Evolutionary conservation across 495 filamentous ascomycete genomes (phyloP).

Genomic region (Neurospora sublineolata): DNA sequence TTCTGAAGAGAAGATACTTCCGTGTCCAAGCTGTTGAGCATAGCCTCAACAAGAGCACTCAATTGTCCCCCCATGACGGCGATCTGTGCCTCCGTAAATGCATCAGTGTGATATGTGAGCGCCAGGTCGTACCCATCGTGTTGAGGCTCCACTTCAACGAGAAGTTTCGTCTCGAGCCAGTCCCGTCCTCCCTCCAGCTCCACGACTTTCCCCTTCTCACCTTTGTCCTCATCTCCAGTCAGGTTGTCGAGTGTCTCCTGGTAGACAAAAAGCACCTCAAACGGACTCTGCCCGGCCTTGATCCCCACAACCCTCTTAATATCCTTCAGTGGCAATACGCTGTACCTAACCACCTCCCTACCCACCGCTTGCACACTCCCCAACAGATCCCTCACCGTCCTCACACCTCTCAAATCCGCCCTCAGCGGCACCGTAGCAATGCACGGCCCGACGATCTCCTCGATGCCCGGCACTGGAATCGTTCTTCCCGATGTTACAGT

Average conservation of each 20-base stretch:
- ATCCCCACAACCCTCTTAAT: slow-evolving; percentile 49
- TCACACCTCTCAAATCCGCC: slow-evolving; percentile 34
- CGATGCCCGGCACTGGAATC: slow-evolving; percentile 50
- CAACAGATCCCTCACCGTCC: slow-evolving; percentile 46
- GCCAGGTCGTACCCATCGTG: slow-evolving; percentile 43
- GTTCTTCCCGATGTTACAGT: slow-evolving; percentile 66
- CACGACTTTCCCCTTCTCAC: background rate
- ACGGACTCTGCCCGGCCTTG: slow-evolving; percentile 38
- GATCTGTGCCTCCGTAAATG: slow-evolving; percentile 35
- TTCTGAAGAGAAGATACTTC: slow-evolving; percentile 18
- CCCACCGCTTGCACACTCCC: slow-evolving; percentile 47
- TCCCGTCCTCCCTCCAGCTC: slow-evolving; percentile 29
- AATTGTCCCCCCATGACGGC: slow-evolving; percentile 33
- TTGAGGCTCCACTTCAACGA: slow-evolving; percentile 58
- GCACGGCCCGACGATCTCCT: slow-evolving; percentile 61
- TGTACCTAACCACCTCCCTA: slow-evolving; percentile 47
- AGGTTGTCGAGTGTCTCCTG: slow-evolving; percentile 50
- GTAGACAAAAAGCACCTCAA: slow-evolving; percentile 66
- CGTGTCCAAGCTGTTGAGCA: slow-evolving; percentile 27
- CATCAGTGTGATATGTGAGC: slow-evolving; percentile 35
- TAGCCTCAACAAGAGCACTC: slow-evolving; percentile 19
- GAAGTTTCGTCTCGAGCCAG: slow-evolving; percentile 58
- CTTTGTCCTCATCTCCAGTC: slow-evolving; percentile 5
- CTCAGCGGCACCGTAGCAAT: slow-evolving; percentile 59
- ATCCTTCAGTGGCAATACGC: slow-evolving; percentile 47